phyloP scores from a whole-genome alignment of 257 asterid species.

The Nicotiana noctiflora region DNA sequence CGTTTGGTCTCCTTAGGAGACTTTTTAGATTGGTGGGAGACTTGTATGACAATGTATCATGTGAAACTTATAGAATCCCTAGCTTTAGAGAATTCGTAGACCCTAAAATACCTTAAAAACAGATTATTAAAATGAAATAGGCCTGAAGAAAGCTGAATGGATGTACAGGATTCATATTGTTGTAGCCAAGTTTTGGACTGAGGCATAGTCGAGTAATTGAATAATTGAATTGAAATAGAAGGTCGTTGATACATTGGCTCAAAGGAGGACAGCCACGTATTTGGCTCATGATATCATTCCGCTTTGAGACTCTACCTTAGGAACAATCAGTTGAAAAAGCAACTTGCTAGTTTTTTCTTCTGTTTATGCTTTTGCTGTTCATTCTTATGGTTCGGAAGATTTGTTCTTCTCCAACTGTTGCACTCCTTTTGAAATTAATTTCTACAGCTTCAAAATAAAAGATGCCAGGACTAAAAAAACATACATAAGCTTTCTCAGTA shows the following conservation, averaged over 20 bases:
- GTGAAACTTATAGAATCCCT: neutral
- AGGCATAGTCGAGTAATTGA: neutral
- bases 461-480: neutral
- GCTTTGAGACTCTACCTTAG: neutral
- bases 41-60: neutral
- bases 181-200: neutral
- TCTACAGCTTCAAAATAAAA: neutral
- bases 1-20: neutral
- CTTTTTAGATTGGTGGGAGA: neutral
- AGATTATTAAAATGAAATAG: neutral
- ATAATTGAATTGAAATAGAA: neutral
- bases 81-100: neutral
- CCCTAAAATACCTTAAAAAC: neutral
- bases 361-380: neutral
- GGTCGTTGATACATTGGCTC: neutral
- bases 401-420: neutral
- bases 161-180: neutral
- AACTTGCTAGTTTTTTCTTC: neutral
- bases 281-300: neutral
- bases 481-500: neutral
- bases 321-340: neutral
- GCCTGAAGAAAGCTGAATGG: neutral
- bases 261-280: neutral
- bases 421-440: neutral
- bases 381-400: neutral